Conservation (phyloP, 768 basidiomycete genomes). For the Basidioascus undulatus region DNA sequence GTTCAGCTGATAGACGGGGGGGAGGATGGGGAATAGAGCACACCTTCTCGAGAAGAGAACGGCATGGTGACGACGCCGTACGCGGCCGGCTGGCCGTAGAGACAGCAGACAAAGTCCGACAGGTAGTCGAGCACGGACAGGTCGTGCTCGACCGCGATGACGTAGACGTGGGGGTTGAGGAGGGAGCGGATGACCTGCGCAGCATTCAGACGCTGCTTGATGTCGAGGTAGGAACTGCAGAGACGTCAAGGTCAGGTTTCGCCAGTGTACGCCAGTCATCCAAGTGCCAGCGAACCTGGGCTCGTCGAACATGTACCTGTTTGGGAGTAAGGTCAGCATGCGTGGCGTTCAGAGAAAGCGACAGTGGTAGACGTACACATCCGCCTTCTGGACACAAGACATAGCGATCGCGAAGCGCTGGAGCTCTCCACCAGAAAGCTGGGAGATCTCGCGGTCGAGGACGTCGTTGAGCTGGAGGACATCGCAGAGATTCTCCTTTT, state of each 20-base stretch:
- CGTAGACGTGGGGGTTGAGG: slow-evolving; percentile 60
- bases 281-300: too few species aligned
- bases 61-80: slow-evolving; percentile 99
- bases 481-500: slow-evolving; percentile 63
- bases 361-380: slow-evolving; percentile 43
- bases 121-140: slow-evolving; percentile 92
- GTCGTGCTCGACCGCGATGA: slow-evolving; percentile 97
- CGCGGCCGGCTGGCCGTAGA: slow-evolving; percentile 92
- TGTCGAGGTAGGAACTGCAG: slow-evolving; percentile 93
- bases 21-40: slow-evolving; percentile 6
- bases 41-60: slow-evolving; percentile 88
- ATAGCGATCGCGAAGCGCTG: slow-evolving; percentile 97
- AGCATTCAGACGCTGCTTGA: slow-evolving; percentile 81
- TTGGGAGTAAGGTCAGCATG: background rate
- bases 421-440: slow-evolving; percentile 86
- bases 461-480: slow-evolving; percentile 73
- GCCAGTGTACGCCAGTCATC: too few species aligned
- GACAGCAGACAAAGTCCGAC: slow-evolving; percentile 90
- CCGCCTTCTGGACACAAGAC: slow-evolving; percentile 80
- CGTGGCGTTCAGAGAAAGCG: background rate
- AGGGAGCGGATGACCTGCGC: slow-evolving; percentile 83
- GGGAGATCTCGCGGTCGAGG: slow-evolving; percentile 54
- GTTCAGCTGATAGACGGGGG: background rate
- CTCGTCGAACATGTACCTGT: slow-evolving; percentile 95
- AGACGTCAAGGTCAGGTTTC: too few species aligned